Percentiles rank a stretch among this genome's conserved stretches.
Evolutionary conservation across 1,284 basidiomycete genomes (phyloP).

Genomic region (Trametes polyzona): DNA sequence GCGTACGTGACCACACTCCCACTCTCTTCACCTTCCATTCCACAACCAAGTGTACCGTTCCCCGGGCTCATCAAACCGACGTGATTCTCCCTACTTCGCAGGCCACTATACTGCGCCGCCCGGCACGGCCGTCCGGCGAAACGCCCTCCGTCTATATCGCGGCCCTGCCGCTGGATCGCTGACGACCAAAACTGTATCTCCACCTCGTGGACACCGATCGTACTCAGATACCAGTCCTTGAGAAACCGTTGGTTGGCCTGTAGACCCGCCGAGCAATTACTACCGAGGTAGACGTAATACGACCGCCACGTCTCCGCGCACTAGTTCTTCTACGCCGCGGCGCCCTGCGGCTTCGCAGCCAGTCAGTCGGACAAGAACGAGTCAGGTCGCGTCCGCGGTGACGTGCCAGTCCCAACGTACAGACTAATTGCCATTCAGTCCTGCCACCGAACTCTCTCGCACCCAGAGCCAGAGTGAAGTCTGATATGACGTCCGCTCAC

Average conservation of each 20-base stretch:
- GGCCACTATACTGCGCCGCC: constrained; percentile 29
- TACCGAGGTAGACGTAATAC: constrained; percentile 11
- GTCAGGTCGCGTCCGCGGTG: background rate
- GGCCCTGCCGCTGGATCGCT: constrained; percentile 23
- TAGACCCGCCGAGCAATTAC: background rate
- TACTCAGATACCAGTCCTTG: background rate
- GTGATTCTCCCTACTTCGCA: constrained; percentile 10
- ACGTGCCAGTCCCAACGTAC: background rate
- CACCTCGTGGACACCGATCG: background rate
- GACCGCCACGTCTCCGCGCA: constrained; percentile 9
- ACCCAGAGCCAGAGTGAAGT: background rate
- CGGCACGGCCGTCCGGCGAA: constrained; percentile 11
- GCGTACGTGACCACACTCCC: too few species aligned
- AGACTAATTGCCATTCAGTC: background rate
- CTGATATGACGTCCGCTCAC: background rate
- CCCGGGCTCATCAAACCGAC: constrained; percentile 3
- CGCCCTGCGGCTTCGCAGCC: constrained; percentile 3
- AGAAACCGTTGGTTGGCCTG: too few species aligned
- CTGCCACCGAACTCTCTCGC: background rate
- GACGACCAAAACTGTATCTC: background rate
- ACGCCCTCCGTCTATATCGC: constrained; percentile 26
- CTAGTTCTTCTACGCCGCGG: constrained; percentile 3
- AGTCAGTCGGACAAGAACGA: background rate
- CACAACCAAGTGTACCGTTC: background rate
- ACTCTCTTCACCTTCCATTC: background rate